Evolutionary conservation across 1,284 basidiomycete species (phyloP).

Genomic region (Prillingera fragicola): DNA sequence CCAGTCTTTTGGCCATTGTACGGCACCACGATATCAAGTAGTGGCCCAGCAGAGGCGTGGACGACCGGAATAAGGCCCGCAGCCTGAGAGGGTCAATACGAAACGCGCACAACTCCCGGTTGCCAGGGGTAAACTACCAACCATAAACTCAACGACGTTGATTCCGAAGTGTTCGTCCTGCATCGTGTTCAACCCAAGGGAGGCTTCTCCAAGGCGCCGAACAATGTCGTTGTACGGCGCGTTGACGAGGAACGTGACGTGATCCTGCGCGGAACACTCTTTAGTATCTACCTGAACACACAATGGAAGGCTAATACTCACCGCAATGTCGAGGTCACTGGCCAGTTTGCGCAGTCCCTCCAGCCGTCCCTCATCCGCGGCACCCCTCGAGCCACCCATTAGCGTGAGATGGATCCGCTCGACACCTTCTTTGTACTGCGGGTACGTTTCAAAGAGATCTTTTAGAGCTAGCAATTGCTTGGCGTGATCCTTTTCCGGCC

Average conservation of each 20-base stretch:
- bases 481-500: conserved; percentile 88
- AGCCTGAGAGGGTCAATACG: conserved; percentile 55
- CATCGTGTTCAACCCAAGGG: conserved; percentile 92
- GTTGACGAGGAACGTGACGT: conserved; percentile 77
- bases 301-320: conserved; percentile 38
- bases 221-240: conserved; percentile 70
- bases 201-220: conserved; percentile 62
- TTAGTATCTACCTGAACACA: not conserved
- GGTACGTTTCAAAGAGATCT: conserved; percentile 57
- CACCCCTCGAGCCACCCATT: conserved; percentile 78
- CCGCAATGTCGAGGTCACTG: conserved; percentile 60
- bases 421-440: conserved; percentile 50
- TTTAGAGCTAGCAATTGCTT: conserved; percentile 71
- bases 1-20: conserved; percentile 65
- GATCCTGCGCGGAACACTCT: conserved; percentile 50
- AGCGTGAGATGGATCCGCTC: conserved; percentile 47
- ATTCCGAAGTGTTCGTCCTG: conserved; percentile 99
- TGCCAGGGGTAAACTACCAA: conserved; percentile 50
- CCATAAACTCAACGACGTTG: conserved; percentile 97
- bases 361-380: conserved; percentile 67
- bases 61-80: conserved; percentile 88
- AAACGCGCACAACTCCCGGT: not conserved
- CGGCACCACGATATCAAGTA: conserved; percentile 84
- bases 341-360: conserved; percentile 59
- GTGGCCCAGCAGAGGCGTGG: conserved; percentile 87